Evolutionary conservation across 257 asterid genomes (phyloP).

Genomic region (Gynochthodes officinalis): DNA sequence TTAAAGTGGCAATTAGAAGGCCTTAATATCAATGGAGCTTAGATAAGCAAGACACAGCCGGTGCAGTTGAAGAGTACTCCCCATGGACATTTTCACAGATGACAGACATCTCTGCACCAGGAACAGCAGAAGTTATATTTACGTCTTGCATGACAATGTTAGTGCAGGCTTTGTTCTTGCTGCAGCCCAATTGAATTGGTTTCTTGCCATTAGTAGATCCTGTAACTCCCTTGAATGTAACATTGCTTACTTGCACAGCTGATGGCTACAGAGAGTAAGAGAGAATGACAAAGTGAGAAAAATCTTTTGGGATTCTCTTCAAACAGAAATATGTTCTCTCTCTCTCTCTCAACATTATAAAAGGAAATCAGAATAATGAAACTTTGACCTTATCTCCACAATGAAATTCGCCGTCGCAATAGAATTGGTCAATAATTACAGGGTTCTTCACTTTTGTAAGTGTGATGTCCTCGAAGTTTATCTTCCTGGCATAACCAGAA

Average conservation of each 20-base stretch:
- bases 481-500: constrained; percentile 19
- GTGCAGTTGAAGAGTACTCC: constrained; percentile 8
- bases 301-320: not conserved
- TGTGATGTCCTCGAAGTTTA: constrained; percentile 19
- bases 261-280: not conserved
- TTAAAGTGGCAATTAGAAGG: not conserved
- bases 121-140: constrained; percentile 10
- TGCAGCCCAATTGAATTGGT: constrained; percentile 20
- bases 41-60: constrained; percentile 17
- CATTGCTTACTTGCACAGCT: constrained; percentile 20
- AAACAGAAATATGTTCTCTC: too few species aligned
- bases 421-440: constrained; percentile 22
- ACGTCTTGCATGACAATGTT: constrained; percentile 15
- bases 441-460: constrained; percentile 19
- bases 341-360: too few species aligned
- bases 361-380: too few species aligned
- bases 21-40: too few species aligned
- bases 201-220: constrained; percentile 9
- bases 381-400: constrained; percentile 21
- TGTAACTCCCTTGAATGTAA: constrained; percentile 10
- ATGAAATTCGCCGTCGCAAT: constrained; percentile 14
- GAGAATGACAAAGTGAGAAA: not conserved
- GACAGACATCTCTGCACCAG: constrained; percentile 4
- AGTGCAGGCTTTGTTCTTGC: constrained; percentile 16
- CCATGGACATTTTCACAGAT: constrained; percentile 11